These are phyloP conservation scores for Alternaria angustiovoidea DNA, from an alignment of 2,329 filamentous ascomycete genomes.

Conservation along the genomic window DNA sequence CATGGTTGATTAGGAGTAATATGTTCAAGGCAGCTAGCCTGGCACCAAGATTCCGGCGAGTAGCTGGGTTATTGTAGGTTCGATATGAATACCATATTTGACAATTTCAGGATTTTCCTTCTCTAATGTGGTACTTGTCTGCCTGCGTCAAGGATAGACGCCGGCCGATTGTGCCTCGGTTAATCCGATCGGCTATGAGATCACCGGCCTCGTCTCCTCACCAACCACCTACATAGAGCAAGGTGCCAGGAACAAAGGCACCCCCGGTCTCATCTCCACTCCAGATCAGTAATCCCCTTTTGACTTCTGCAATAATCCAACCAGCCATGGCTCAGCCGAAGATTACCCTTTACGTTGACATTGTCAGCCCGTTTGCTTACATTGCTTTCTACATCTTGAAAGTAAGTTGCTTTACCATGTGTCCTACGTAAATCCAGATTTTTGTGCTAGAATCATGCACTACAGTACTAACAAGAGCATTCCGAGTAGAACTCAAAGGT, in stretches of 20 bases:
- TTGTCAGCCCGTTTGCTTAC: conserved; percentile 68
- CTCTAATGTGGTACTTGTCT: background rate
- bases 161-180: conserved; percentile 5
- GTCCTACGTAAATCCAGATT: background rate
- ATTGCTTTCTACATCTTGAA: conserved; percentile 65
- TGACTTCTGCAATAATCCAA: background rate
- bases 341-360: conserved; percentile 66
- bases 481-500: conserved; percentile 60
- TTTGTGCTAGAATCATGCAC: background rate
- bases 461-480: background rate
- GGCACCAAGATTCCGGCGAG: background rate
- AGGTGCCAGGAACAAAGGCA: background rate
- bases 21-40: no score
- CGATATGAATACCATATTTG: background rate
- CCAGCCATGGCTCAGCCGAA: conserved; percentile 57
- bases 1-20: conserved; percentile 37
- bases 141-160: background rate
- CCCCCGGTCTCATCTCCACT: background rate
- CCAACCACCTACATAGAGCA: background rate
- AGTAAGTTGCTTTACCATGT: conserved; percentile 49
- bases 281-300: background rate
- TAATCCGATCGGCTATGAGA: conserved; percentile 5
- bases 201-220: background rate
- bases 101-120: background rate
- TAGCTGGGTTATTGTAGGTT: background rate